phyloP scores from a whole-genome alignment of 305 asterid genomes.

The Nicotiana rustica region DNA sequence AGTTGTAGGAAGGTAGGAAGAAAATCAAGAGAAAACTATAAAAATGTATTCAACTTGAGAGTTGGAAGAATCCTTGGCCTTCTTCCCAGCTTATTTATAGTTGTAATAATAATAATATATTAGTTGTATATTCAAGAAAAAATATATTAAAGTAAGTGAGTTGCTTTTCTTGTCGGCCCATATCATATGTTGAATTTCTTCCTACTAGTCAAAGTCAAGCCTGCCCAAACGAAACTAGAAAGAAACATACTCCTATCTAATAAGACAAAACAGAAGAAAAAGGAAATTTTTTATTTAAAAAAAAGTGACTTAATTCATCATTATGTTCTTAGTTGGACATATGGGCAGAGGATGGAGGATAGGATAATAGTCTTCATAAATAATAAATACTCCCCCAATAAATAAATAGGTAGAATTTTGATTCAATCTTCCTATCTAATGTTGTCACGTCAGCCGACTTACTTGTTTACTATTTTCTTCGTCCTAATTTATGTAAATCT shows the following conservation, averaged over 20 bases:
- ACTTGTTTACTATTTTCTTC: background rate
- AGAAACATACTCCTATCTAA: background rate
- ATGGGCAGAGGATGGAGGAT: constrained; percentile 23
- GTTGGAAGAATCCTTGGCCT: constrained; percentile 30
- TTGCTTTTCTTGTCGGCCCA: constrained; percentile 43
- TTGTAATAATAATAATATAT: background rate
- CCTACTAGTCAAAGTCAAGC: constrained; percentile 77
- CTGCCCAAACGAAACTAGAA: constrained; percentile 50
- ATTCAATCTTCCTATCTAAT: constrained; percentile 25
- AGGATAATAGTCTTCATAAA: background rate
- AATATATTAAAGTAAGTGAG: constrained; percentile 26
- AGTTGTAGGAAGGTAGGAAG: constrained; percentile 57
- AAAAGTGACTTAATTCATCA: constrained; percentile 14
- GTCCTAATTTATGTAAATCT: no score
- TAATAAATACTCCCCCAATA: no score
- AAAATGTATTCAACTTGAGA: constrained; percentile 43
- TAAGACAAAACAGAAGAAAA: constrained; percentile 22
- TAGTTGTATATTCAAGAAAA: background rate
- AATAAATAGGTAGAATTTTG: background rate
- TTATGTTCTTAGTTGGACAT: background rate
- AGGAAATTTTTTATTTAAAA: no score
- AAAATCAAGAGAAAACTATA: constrained; percentile 39
- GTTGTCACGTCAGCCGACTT: constrained; percentile 34
- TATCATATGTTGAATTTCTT: constrained; percentile 41
- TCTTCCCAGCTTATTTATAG: constrained; percentile 30